phyloP scores from a whole-genome alignment of 176 grass and related monocot genomes.

The Oryza brachyantha region DNA sequence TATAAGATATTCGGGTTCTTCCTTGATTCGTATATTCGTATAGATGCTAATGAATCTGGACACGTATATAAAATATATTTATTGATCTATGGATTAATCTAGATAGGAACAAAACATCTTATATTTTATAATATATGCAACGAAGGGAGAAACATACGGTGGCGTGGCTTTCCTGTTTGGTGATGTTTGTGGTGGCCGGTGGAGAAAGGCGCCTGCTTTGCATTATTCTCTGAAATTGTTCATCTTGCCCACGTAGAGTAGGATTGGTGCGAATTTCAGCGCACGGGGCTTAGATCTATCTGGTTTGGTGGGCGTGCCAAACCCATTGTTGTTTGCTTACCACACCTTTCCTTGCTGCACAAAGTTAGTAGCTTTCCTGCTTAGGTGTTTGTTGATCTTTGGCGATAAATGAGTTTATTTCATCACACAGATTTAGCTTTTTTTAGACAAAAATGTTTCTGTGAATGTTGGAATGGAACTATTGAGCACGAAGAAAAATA shows the following conservation, averaged over 20 bases:
- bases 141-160: no score
- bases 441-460: neutral
- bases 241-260: neutral
- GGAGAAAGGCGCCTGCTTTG: neutral
- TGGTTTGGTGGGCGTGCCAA: neutral
- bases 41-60: no score
- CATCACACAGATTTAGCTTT: neutral
- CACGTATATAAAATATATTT: no score
- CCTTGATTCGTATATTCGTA: no score
- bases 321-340: no score
- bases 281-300: neutral
- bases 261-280: neutral
- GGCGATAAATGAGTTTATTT: neutral
- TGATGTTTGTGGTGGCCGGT: neutral
- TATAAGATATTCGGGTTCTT: no score
- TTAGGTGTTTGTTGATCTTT: neutral
- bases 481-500: neutral
- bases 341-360: no score
- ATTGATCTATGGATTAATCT: no score
- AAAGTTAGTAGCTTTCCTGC: no score
- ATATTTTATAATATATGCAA: no score
- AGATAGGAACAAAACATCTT: no score
- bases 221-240: neutral
- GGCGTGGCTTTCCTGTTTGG: neutral
- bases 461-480: neutral